These are phyloP conservation scores for Saturnispora sanitii DNA, from an alignment of 805 yeast species.

Conservation along the genomic window DNA sequence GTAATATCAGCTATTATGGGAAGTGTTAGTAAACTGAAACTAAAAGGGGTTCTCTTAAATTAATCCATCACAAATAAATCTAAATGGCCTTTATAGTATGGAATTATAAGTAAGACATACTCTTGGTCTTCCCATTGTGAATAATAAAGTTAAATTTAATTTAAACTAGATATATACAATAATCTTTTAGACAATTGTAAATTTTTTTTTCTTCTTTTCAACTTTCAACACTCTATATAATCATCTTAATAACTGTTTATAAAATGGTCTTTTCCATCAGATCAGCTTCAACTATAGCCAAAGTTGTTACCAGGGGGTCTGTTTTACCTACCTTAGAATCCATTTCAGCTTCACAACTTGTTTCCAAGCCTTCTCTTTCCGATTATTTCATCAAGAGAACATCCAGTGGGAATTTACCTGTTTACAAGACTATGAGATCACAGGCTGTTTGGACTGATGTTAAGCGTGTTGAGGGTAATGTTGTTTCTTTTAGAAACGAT, in stretches of 20 bases:
- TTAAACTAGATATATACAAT: no score
- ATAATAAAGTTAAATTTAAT: no score
- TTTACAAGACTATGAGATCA: constrained; percentile 59
- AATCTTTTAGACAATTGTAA: neutral
- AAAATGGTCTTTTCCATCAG: constrained; percentile 3
- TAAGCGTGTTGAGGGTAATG: constrained; percentile 61
- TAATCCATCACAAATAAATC: no score
- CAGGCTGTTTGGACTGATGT: constrained; percentile 62
- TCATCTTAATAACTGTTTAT: neutral
- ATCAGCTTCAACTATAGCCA: constrained; percentile 5
- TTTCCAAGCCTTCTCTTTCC: constrained; percentile 27
- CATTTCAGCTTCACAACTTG: constrained; percentile 19
- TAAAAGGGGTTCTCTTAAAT: neutral
- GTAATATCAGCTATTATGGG: constrained; percentile 44
- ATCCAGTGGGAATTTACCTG: constrained; percentile 65
- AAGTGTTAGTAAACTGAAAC: constrained; percentile 11
- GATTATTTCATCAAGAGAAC: constrained; percentile 41
- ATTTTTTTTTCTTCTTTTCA: neutral
- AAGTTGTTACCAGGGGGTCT: constrained; percentile 12
- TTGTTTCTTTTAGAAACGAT: constrained; percentile 56
- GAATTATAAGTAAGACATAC: constrained; percentile 25
- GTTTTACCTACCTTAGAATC: constrained; percentile 21
- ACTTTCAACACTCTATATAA: neutral
- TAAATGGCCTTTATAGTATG: no score
- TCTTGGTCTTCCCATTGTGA: constrained; percentile 34